Conservation (phyloP, 2,329 filamentous ascomycete species). For the Xylaria digitata region DNA sequence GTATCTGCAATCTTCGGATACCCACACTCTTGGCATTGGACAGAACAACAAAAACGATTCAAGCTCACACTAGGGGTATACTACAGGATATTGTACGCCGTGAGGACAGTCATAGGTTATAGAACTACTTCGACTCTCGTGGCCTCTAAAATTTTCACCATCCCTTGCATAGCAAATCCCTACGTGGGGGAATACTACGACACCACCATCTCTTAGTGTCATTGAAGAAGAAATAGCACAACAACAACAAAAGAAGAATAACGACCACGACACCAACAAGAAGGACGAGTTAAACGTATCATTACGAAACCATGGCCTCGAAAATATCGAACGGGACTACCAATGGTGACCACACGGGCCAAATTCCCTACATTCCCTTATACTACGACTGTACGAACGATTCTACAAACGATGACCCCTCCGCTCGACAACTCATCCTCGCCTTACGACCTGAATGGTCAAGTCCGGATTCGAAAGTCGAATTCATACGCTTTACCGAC, state of each 20-base stretch:
- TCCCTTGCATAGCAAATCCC: slow-evolving; percentile 5
- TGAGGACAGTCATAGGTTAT: not conserved
- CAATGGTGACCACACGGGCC: slow-evolving; percentile 51
- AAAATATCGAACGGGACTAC: slow-evolving; percentile 37
- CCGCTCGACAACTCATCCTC: slow-evolving; percentile 82
- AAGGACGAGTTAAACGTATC: slow-evolving; percentile 13
- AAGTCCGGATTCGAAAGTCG: slow-evolving; percentile 75
- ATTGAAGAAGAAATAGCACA: not conserved
- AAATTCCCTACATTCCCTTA: slow-evolving; percentile 75
- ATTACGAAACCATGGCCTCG: slow-evolving; percentile 42
- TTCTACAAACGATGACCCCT: slow-evolving; percentile 78
- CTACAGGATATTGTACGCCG: not conserved
- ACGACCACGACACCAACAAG: not conserved
- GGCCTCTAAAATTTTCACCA: not conserved
- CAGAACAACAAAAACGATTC: slow-evolving; percentile 16
- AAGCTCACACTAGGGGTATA: not conserved
- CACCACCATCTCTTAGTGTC: not conserved
- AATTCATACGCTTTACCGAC: slow-evolving; percentile 93
- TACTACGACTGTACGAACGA: slow-evolving; percentile 82
- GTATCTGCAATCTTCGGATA: slow-evolving; percentile 33
- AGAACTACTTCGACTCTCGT: slow-evolving; percentile 11
- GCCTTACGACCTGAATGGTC: slow-evolving; percentile 87
- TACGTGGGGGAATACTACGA: not conserved
- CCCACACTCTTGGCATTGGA: slow-evolving; percentile 33
- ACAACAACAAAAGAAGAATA: not conserved